These are phyloP conservation scores for Xylaria sp. DNA, from an alignment of 2,329 filamentous ascomycete species.

Conservation along the genomic window DNA sequence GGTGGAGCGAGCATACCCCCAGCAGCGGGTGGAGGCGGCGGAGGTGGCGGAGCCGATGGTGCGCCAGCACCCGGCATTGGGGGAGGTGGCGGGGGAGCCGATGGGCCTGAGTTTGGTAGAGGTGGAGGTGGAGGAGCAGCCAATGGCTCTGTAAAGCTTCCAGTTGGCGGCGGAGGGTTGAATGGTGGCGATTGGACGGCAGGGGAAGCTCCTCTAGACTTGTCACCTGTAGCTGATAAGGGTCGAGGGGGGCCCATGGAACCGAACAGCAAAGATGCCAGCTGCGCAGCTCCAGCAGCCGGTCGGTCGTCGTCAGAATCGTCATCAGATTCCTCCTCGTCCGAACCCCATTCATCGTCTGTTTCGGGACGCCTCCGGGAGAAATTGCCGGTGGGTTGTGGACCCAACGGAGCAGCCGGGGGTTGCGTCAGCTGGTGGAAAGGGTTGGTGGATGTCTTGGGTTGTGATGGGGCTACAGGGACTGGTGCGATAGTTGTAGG, in stretches of 20 bases:
- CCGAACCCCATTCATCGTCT: slow-evolving; percentile 86
- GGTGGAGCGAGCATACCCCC: slow-evolving; percentile 59
- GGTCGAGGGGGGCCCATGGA: slow-evolving; percentile 95
- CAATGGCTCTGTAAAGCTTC: slow-evolving; percentile 47
- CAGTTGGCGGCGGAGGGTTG: slow-evolving; percentile 48
- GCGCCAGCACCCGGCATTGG: slow-evolving; percentile 54
- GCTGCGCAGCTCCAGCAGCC: slow-evolving; percentile 85
- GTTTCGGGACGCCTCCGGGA: slow-evolving; percentile 64
- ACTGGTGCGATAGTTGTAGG: slow-evolving; percentile 56
- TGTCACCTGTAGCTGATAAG: slow-evolving; percentile 82
- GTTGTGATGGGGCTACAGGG: slow-evolving; percentile 53
- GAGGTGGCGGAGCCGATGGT: slow-evolving; percentile 55
- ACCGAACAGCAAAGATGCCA: slow-evolving; percentile 94
- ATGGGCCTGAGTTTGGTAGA: slow-evolving; percentile 51
- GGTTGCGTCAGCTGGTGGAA: slow-evolving; percentile 86
- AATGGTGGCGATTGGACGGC: slow-evolving; percentile 52
- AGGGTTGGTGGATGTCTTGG: slow-evolving; percentile 86
- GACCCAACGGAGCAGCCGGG: slow-evolving; percentile 51
- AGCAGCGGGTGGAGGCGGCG: slow-evolving; percentile 56
- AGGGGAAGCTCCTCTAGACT: slow-evolving; percentile 57
- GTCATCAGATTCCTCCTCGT: slow-evolving; percentile 70
- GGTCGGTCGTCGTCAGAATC: slow-evolving; percentile 82
- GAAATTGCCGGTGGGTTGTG: slow-evolving; percentile 61
- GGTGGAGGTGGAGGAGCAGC: slow-evolving; percentile 51
- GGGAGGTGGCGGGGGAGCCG: slow-evolving; percentile 47